Evolutionary conservation across 495 filamentous ascomycete genomes (phyloP), one percentile per base, ranked within the genome.

Genomic region (Penicillium coffeae): DNA sequence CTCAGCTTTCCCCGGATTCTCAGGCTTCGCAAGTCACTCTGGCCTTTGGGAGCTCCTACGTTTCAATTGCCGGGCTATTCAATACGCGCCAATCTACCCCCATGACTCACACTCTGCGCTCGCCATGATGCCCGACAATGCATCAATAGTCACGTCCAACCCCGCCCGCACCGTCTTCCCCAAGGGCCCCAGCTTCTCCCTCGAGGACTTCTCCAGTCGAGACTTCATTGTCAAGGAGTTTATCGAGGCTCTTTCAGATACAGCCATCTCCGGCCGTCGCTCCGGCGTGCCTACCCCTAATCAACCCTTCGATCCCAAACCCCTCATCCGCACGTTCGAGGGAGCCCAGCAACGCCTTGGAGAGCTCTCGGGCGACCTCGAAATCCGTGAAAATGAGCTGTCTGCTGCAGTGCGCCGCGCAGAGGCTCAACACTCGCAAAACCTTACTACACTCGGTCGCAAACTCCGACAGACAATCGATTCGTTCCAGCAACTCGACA

Each of bases 151-250:
- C 34, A 55, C 62, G 35, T 58, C 69, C 21, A 70, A 52, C 53
- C 56, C 67, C 51, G 52, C 70, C 39, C 80, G 85, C 66, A 72
- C 85, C 34, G 75, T 90, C 56, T 91, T 89, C 65, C 86, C 85
- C 38, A 79, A 81, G 61, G 88, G 86, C 16, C 88, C 87, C 38
- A 82, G 76, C 66, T 95, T 95, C 72, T 87, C 81, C 6, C 76
- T 95, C 54, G 89, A 94, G 16, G 88, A 88, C 66, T 95, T 96
- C 74, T 92, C 89, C 38, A 69, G 73, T 47, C 76, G 76, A 16
- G 93, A 96, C 71, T 99, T 96, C 69, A 95, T 97, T 52, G 94
- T 96, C 50, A 89, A 93, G 59, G 94, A 97, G 66, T 97, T 99
- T 58, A 83, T 99, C 51, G 94, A 99, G 61, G 75, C 84, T 8